Percentiles rank a stretch among this genome's conserved stretches.
Conservation (phyloP, 1,284 basidiomycete genomes). For the Taiwanofungus camphoratus region DNA sequence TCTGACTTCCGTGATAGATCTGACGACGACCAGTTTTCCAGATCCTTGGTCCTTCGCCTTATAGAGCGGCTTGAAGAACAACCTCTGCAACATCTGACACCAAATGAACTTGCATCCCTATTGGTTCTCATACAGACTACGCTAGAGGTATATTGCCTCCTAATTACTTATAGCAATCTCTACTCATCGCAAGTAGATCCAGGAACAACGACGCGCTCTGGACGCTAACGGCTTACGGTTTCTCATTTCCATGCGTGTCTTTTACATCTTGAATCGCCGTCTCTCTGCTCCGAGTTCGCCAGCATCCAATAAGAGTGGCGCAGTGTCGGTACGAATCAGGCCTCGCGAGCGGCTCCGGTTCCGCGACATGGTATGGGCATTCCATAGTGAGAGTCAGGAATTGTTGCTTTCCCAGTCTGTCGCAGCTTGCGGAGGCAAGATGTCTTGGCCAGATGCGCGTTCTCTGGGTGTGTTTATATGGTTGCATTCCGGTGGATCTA, state of each 20-base stretch:
- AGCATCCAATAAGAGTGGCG: constrained; percentile 29
- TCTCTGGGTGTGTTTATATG: constrained; percentile 86
- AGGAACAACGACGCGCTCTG: constrained; percentile 80
- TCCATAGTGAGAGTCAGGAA: constrained; percentile 89
- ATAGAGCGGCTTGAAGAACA: constrained; percentile 58
- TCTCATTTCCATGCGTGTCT: constrained; percentile 81
- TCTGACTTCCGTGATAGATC: constrained; percentile 14
- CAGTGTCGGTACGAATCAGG: constrained; percentile 37
- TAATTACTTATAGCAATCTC: not conserved
- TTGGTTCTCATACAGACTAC: constrained; percentile 80
- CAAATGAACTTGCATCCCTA: constrained; percentile 76
- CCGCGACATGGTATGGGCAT: constrained; percentile 93
- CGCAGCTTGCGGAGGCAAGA: constrained; percentile 72
- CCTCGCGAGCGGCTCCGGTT: constrained; percentile 74
- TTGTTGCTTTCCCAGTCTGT: constrained; percentile 70
- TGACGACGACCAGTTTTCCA: constrained; percentile 61
- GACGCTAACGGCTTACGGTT: constrained; percentile 89
- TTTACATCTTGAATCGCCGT: constrained; percentile 70
- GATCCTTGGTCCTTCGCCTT: constrained; percentile 53
- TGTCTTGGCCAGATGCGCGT: constrained; percentile 85
- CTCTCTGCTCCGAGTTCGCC: constrained; percentile 44
- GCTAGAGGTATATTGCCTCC: constrained; percentile 58
- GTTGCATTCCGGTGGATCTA: constrained; percentile 70
- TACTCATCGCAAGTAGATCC: constrained; percentile 48
- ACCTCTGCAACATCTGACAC: constrained; percentile 65